Conservation (phyloP, 1,284 basidiomycete genomes). For the Trichosporon coremiiforme region DNA sequence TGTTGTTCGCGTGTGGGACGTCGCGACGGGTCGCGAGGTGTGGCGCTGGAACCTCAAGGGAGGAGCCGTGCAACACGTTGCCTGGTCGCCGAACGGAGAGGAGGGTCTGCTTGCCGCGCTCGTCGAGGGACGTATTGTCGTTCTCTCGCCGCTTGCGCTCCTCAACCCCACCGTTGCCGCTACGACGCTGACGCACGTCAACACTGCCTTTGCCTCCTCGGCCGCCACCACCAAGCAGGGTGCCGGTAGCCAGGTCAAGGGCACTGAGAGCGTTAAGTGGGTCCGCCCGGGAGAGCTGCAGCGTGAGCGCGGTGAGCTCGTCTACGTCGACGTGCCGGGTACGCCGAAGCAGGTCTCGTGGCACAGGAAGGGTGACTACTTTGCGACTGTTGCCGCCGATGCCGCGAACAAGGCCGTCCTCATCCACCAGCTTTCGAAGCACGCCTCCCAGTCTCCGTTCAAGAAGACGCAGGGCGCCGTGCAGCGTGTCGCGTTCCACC, state of each 20-base stretch:
- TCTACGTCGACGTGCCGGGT: slow-evolving; percentile 65
- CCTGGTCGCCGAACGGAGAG: slow-evolving; percentile 91
- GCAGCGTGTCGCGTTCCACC: slow-evolving; percentile 93
- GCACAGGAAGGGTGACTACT: slow-evolving; percentile 95
- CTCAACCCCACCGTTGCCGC: slow-evolving; percentile 66
- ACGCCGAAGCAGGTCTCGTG: slow-evolving; percentile 82
- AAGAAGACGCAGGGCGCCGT: slow-evolving; percentile 87
- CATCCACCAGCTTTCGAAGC: slow-evolving; percentile 90
- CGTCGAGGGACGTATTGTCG: slow-evolving; percentile 67
- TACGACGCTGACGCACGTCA: slow-evolving; percentile 63
- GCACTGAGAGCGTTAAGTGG: slow-evolving; percentile 59
- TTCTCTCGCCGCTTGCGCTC: slow-evolving; percentile 77
- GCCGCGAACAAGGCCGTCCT: slow-evolving; percentile 54
- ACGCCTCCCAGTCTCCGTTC: slow-evolving; percentile 97
- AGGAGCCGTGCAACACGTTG: slow-evolving; percentile 76
- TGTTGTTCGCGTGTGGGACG: slow-evolving; percentile 86
- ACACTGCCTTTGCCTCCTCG: slow-evolving; percentile 53
- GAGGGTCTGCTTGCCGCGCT: slow-evolving; percentile 57
- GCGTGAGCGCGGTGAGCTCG: slow-evolving; percentile 60
- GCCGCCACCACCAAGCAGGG: slow-evolving; percentile 54
- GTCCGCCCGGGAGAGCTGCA: slow-evolving; percentile 58
- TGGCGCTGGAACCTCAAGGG: slow-evolving; percentile 81
- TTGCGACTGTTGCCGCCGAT: slow-evolving; percentile 73
- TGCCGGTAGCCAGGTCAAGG: slow-evolving; percentile 42
- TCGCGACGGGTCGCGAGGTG: slow-evolving; percentile 86